Conservation (phyloP, 108 stramenopile genomes). For the Stephanodiscus triporus region DNA sequence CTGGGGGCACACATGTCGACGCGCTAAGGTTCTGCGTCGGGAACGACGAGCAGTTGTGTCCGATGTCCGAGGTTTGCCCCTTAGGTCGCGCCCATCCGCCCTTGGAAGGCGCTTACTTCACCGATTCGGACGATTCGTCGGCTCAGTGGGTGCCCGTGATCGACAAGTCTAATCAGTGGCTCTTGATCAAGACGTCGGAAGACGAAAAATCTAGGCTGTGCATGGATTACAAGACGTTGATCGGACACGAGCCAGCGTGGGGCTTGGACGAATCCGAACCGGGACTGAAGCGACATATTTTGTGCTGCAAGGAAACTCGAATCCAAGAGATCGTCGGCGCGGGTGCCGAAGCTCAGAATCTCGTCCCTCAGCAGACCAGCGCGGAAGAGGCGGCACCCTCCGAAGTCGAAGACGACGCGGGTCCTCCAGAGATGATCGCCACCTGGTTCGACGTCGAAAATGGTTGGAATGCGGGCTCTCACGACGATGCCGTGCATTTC, state of each 20-base stretch:
- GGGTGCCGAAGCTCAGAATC: neutral
- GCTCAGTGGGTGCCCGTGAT: constrained; percentile 16
- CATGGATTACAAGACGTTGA: constrained; percentile 15
- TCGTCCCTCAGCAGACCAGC: neutral
- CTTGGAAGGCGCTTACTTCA: constrained; percentile 1
- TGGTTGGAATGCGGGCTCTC: constrained; percentile 16
- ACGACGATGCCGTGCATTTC: constrained; percentile 19
- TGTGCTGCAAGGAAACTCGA: constrained; percentile 12
- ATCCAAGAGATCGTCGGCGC: constrained; percentile 3
- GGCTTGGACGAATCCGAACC: constrained; percentile 16
- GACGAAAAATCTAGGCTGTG: constrained; percentile 1
- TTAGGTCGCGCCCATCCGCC: constrained; percentile 5
- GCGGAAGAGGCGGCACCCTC: neutral
- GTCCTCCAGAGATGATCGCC: neutral
- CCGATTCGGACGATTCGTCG: neutral
- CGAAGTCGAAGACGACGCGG: neutral
- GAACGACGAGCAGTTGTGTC: constrained; percentile 11
- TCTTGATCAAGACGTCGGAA: constrained; percentile 18
- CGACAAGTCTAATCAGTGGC: constrained; percentile 15
- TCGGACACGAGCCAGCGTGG: constrained; percentile 21
- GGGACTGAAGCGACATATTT: constrained; percentile 17
- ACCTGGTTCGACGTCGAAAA: neutral
- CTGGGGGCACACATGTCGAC: constrained; percentile 15
- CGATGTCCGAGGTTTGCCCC: constrained; percentile 15
- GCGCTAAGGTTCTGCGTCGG: constrained; percentile 20